These are phyloP conservation scores for Xerophyta viscosa DNA, from an alignment of 106 monocot genomes.

Conservation along the genomic window DNA sequence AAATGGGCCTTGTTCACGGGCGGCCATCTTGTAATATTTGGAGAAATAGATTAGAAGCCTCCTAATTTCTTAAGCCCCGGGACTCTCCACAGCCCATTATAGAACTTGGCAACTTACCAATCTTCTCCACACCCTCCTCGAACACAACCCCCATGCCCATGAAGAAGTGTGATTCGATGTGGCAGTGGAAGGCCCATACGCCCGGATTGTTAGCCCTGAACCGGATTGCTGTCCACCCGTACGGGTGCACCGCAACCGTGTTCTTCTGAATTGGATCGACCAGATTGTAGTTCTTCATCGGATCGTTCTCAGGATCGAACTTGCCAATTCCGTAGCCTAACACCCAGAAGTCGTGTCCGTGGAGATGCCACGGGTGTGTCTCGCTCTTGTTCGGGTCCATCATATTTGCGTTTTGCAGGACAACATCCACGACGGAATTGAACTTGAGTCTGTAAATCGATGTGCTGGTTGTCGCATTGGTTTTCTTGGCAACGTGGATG, in stretches of 20 bases:
- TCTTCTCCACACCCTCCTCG: conserved; percentile 50
- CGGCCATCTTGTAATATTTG: too few relatives aligned
- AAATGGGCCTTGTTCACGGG: too few relatives aligned
- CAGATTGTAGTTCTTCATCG: conserved; percentile 44
- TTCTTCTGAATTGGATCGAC: conserved; percentile 85
- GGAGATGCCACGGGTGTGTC: conserved; percentile 99
- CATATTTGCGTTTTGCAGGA: conserved; percentile 86
- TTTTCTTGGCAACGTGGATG: conserved; percentile 17
- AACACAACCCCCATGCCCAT: conserved; percentile 94
- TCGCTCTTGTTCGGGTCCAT: conserved; percentile 62
- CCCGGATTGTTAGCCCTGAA: conserved; percentile 80
- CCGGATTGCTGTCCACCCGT: conserved; percentile 80
- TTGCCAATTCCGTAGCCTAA: conserved; percentile 64
- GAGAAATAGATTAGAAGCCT: too few relatives aligned
- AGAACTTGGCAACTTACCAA: conserved; percentile 37
- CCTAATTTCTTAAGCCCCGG: too few relatives aligned
- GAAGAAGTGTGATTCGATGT: conserved; percentile 80
- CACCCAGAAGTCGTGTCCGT: conserved; percentile 98
- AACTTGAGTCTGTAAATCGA: conserved; percentile 43
- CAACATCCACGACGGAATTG: conserved; percentile 65
- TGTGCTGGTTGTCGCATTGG: conserved; percentile 35
- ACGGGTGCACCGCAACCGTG: conserved; percentile 67
- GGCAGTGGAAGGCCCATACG: conserved; percentile 90
- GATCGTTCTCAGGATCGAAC: conserved; percentile 44
- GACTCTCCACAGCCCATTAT: conserved; percentile 67